Evolutionary conservation across 2,329 filamentous ascomycete species (phyloP).

Genomic region (Dactylellina drechsleri): DNA sequence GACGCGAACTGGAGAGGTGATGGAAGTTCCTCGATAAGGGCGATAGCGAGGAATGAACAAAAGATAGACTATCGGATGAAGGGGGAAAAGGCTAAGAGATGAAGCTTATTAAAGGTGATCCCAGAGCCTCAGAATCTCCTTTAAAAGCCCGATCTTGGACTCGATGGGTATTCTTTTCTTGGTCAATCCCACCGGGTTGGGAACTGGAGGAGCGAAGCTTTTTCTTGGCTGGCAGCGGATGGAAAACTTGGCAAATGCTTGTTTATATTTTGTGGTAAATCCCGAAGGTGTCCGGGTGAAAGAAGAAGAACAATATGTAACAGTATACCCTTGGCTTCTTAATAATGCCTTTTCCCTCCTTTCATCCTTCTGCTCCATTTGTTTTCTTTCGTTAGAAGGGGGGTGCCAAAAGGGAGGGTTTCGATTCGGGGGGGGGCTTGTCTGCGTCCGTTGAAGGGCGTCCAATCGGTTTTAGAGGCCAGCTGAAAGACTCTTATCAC

Average conservation of each 20-base stretch:
- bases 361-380: not conserved
- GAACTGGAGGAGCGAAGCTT: constrained; percentile 52
- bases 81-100: constrained; percentile 34
- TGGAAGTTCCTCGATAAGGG: constrained; percentile 1
- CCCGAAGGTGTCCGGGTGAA: constrained; percentile 24
- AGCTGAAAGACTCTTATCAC: constrained; percentile 2
- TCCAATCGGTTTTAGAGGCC: constrained; percentile 6
- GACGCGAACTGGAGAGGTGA: not conserved
- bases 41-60: too few species aligned
- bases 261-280: constrained; percentile 46
- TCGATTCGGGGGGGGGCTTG: not conserved
- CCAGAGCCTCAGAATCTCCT: constrained; percentile 28
- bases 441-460: constrained; percentile 4
- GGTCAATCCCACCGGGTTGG: constrained; percentile 41
- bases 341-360: constrained; percentile 6
- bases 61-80: constrained; percentile 16
- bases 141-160: constrained; percentile 19
- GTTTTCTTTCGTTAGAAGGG: not conserved
- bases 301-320: constrained; percentile 1
- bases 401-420: too few species aligned
- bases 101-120: constrained; percentile 25
- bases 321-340: constrained; percentile 6
- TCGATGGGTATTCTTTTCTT: constrained; percentile 14
- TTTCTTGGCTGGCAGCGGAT: constrained; percentile 55
- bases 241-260: constrained; percentile 55